phyloP scores from a whole-genome alignment of 306 rosid species.

The Cucurbita moschata region DNA sequence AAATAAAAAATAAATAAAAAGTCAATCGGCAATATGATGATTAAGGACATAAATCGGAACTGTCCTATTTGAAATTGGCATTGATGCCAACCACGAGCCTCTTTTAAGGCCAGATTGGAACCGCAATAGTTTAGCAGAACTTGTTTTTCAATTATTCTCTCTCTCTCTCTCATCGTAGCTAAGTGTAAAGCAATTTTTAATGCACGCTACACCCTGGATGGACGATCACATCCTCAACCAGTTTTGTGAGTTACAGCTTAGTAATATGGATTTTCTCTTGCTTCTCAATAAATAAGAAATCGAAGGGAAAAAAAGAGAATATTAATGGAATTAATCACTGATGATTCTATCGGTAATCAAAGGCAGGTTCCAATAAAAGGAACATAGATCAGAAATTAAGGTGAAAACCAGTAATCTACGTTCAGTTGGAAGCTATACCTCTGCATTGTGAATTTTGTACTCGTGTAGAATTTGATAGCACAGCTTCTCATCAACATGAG shows the following conservation, averaged over 20 bases:
- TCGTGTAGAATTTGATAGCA: constrained; percentile 98
- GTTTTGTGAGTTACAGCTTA: not conserved
- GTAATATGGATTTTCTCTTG: not conserved
- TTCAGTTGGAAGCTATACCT: constrained; percentile 33
- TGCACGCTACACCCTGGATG: not conserved
- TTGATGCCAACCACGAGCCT: not conserved
- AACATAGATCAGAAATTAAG: not conserved
- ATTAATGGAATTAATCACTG: not conserved
- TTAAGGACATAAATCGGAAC: not conserved
- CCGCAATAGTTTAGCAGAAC: not conserved
- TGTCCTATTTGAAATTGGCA: not conserved
- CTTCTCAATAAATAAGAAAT: not conserved
- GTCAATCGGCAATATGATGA: not conserved
- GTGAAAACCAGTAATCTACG: not conserved
- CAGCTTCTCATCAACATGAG: constrained; percentile 96
- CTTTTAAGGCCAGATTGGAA: not conserved
- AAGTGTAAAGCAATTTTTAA: not conserved
- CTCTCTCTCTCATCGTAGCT: not conserved
- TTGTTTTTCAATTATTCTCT: not conserved
- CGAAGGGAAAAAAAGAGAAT: not conserved
- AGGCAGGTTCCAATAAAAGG: not conserved
- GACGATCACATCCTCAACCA: not conserved
- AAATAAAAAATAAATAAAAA: not conserved
- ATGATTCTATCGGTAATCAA: not conserved
- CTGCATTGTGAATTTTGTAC: constrained; percentile 99